Percentiles rank a stretch among this genome's conserved stretches.
Evolutionary conservation across 1,139 yeast genomes (phyloP).

Genomic region (Lodderomyces pseudojiufengensis): DNA sequence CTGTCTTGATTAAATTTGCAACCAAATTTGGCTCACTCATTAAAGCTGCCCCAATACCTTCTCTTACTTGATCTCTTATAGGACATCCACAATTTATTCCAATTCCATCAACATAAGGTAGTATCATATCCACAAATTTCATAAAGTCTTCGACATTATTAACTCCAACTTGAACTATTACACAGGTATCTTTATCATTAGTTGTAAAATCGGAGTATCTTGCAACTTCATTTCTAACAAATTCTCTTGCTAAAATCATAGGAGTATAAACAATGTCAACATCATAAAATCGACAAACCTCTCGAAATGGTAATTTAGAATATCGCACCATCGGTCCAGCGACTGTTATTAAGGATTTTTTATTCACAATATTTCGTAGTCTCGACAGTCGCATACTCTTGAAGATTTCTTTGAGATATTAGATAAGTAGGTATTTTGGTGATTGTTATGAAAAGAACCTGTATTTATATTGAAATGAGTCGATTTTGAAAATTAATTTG

Average conservation of each 20-base stretch:
- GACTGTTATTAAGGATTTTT: conserved; percentile 61
- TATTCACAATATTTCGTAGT: conserved; percentile 15
- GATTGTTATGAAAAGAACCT: no score
- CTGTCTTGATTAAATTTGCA: conserved; percentile 77
- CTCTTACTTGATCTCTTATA: conserved; percentile 88
- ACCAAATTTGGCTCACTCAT: conserved; percentile 83
- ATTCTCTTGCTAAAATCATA: conserved; percentile 93
- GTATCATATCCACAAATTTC: conserved; percentile 83
- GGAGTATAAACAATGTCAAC: conserved; percentile 90
- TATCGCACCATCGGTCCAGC: conserved; percentile 99
- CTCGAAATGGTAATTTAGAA: conserved; percentile 89
- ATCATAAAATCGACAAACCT: conserved; percentile 66
- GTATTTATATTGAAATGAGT: no score
- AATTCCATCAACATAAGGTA: conserved; percentile 87
- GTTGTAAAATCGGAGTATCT: conserved; percentile 83
- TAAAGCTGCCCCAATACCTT: conserved; percentile 95
- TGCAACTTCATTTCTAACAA: conserved; percentile 81
- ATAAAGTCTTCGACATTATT: conserved; percentile 81
- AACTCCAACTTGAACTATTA: conserved; percentile 89
- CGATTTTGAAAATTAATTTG: no score
- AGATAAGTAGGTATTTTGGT: no score
- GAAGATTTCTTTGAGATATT: no score
- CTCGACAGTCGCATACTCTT: not conserved
- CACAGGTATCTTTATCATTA: conserved; percentile 60
- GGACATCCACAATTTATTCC: conserved; percentile 98